These are phyloP conservation scores for Boletus speciosus DNA, from an alignment of 768 basidiomycete genomes.

Conservation along the genomic window DNA sequence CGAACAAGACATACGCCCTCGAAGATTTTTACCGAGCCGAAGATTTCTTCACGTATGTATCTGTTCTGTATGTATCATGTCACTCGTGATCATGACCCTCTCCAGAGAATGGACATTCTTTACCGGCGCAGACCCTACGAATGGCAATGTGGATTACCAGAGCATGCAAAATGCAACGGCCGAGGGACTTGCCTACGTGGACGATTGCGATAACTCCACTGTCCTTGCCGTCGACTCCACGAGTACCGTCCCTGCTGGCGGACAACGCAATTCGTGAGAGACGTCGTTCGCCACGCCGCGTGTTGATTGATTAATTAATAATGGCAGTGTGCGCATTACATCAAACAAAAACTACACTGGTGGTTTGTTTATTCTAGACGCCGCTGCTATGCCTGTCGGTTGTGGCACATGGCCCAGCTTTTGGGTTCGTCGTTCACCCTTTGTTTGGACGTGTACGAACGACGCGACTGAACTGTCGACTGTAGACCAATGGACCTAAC, in stretches of 20 bases:
- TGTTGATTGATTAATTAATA: background rate
- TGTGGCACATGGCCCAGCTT: constrained; percentile 64
- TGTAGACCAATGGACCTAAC: constrained; percentile 42
- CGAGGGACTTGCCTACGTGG: constrained; percentile 59
- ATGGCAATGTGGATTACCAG: constrained; percentile 64
- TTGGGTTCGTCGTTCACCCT: constrained; percentile 33
- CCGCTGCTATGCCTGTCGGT: constrained; percentile 67
- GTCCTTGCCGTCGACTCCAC: constrained; percentile 63
- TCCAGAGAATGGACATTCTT: constrained; percentile 70
- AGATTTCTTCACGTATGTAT: constrained; percentile 56
- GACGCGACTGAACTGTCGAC: background rate
- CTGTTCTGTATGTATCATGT: background rate
- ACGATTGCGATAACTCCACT: constrained; percentile 49
- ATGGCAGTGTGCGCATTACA: constrained; percentile 59
- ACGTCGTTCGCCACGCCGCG: background rate
- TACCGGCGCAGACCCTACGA: constrained; percentile 59
- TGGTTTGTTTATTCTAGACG: constrained; percentile 77
- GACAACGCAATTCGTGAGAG: constrained; percentile 52
- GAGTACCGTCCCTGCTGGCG: constrained; percentile 45
- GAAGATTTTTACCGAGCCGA: constrained; percentile 45
- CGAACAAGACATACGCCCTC: constrained; percentile 33
- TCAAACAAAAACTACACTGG: constrained; percentile 56
- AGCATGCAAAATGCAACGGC: constrained; percentile 42
- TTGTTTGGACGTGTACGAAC: background rate
- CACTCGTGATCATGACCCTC: background rate